Conservation (phyloP, 257 asterid species). For the Salvia splendens region DNA sequence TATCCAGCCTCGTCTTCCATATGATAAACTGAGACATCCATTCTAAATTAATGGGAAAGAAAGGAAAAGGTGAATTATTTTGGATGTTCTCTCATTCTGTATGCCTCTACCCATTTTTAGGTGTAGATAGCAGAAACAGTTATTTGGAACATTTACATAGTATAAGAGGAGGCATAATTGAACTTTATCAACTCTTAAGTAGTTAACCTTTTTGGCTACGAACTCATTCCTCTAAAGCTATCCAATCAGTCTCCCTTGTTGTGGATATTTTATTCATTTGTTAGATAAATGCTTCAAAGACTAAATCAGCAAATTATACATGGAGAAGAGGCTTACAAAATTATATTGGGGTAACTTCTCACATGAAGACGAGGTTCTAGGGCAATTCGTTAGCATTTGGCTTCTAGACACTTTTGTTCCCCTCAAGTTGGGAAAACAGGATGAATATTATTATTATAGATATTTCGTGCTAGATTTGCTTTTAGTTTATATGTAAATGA, state of each 20-base stretch:
- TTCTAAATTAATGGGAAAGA: background rate
- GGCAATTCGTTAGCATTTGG: background rate
- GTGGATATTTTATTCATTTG: background rate
- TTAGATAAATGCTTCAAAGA: background rate
- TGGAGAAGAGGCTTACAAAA: background rate
- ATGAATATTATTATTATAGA: no score
- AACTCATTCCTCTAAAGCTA: background rate
- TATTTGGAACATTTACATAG: background rate
- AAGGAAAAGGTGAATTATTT: background rate
- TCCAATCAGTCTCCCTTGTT: background rate
- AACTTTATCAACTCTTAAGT: background rate
- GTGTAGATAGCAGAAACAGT: background rate
- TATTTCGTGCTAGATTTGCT: background rate
- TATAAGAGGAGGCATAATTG: background rate
- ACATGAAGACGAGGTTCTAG: background rate
- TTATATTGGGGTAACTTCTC: background rate
- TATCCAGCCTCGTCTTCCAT: background rate
- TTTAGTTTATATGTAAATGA: background rate
- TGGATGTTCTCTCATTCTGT: constrained; percentile 10
- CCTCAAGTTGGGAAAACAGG: background rate
- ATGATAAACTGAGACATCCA: constrained; percentile 8
- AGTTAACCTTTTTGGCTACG: background rate
- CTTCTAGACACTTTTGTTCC: background rate
- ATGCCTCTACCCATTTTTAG: background rate
- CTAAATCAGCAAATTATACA: background rate